Conservation (phyloP, 805 yeast species). For the Tetrapisispora iriomotensis region DNA sequence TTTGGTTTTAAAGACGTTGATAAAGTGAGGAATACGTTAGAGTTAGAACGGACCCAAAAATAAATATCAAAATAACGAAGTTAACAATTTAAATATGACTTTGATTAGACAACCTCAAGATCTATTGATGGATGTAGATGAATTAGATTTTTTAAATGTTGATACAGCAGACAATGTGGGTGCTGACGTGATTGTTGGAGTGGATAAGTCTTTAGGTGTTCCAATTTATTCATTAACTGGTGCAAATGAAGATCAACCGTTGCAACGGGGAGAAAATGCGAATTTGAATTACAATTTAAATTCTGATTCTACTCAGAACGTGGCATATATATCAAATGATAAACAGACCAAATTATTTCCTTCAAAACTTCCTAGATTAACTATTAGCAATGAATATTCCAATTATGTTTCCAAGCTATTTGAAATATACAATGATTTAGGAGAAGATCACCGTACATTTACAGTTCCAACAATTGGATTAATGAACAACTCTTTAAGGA, state of each 20-base stretch:
- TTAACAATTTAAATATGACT: no score
- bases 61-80: neutral
- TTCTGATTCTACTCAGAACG: conserved; percentile 35
- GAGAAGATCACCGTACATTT: conserved; percentile 35
- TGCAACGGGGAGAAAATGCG: conserved; percentile 7
- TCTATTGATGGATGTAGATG: conserved; percentile 23
- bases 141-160: conserved; percentile 17
- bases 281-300: conserved; percentile 34
- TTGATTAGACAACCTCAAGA: conserved; percentile 1
- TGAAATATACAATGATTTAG: conserved; percentile 40
- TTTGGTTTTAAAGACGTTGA: no score
- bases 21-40: no score
- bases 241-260: conserved; percentile 8
- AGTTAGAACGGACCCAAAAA: no score
- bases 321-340: conserved; percentile 32
- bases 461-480: conserved; percentile 34
- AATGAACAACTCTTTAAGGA: conserved; percentile 25
- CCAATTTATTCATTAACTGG: conserved; percentile 13
- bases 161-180: conserved; percentile 14
- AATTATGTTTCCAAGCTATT: conserved; percentile 42
- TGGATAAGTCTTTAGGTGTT: conserved; percentile 18
- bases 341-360: conserved; percentile 32
- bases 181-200: conserved; percentile 14
- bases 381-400: conserved; percentile 34
- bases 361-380: conserved; percentile 33